Conservation (phyloP, 2,329 filamentous ascomycete species). For the Phialocephala sp. region DNA sequence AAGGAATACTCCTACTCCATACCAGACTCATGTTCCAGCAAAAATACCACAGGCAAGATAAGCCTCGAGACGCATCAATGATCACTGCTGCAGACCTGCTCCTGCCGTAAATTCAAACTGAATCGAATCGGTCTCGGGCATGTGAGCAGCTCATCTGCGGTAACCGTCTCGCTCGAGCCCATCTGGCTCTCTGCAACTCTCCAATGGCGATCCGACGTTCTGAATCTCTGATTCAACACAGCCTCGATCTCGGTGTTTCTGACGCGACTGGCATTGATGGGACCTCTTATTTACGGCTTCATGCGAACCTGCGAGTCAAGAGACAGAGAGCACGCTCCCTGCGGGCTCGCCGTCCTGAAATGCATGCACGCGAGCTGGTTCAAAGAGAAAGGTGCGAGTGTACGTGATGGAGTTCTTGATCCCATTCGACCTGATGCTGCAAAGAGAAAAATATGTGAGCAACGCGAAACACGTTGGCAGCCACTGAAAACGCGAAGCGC, state of each 20-base stretch:
- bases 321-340: slow-evolving; percentile 24
- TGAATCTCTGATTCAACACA: slow-evolving; percentile 20
- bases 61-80: neutral
- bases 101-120: neutral
- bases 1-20: neutral
- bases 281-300: slow-evolving; percentile 28
- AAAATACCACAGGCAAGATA: neutral
- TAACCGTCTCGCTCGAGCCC: slow-evolving; percentile 17
- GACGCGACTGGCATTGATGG: slow-evolving; percentile 18
- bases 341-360: slow-evolving; percentile 30
- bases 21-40: neutral
- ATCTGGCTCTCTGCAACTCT: slow-evolving; percentile 8
- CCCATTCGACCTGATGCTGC: slow-evolving; percentile 29
- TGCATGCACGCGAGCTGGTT: slow-evolving; percentile 23
- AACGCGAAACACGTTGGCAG: slow-evolving; percentile 35
- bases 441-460: slow-evolving; percentile 28
- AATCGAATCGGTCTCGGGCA: neutral
- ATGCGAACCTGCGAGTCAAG: slow-evolving; percentile 27
- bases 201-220: slow-evolving; percentile 21
- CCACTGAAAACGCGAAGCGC: slow-evolving; percentile 36
- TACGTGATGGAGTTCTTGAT: slow-evolving; percentile 18
- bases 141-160: slow-evolving; percentile 6
- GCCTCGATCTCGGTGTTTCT: slow-evolving; percentile 16
- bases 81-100: slow-evolving; percentile 8
- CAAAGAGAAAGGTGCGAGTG: slow-evolving; percentile 14